Conservation (phyloP, 139 green algal species). For the Axilococcus clingmanii region DNA sequence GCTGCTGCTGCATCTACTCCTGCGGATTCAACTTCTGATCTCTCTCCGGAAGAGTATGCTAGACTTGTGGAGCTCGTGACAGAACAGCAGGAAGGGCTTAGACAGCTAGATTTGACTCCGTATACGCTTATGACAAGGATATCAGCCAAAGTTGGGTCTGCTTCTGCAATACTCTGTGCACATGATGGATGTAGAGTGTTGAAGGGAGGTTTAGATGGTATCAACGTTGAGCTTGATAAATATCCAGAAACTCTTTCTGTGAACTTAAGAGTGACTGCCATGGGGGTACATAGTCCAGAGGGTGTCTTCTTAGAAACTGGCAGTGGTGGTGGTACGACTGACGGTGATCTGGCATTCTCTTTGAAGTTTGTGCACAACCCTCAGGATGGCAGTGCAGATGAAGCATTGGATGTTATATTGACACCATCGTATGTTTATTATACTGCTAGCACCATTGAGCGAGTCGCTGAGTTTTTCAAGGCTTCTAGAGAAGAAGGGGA, state of each 20-base stretch:
- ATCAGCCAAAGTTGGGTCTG: slow-evolving; percentile 25
- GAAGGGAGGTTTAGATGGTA: slow-evolving; percentile 21
- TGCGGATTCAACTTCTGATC: not conserved
- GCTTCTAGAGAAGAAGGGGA: slow-evolving; percentile 23
- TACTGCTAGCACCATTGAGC: slow-evolving; percentile 33
- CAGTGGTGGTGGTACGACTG: not conserved
- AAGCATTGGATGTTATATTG: slow-evolving; percentile 41
- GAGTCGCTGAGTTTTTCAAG: slow-evolving; percentile 66
- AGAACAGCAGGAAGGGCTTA: slow-evolving; percentile 40
- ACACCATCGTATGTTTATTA: slow-evolving; percentile 76
- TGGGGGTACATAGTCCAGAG: slow-evolving; percentile 47
- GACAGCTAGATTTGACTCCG: slow-evolving; percentile 32
- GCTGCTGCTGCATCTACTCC: not conserved
- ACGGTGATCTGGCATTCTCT: slow-evolving; percentile 14
- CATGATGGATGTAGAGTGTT: slow-evolving; percentile 26
- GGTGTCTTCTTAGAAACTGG: slow-evolving; percentile 58
- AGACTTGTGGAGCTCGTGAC: slow-evolving; percentile 60
- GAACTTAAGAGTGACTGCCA: slow-evolving; percentile 32
- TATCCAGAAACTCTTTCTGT: slow-evolving; percentile 45
- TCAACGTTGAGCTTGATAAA: slow-evolving; percentile 15
- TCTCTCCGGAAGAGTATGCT: slow-evolving; percentile 58
- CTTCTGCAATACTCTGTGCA: slow-evolving; percentile 34
- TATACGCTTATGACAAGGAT: slow-evolving; percentile 38
- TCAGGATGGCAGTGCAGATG: slow-evolving; percentile 65
- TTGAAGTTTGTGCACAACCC: slow-evolving; percentile 45